phyloP scores from a whole-genome alignment of 768 basidiomycete genomes.

The Crucibulum laeve region DNA sequence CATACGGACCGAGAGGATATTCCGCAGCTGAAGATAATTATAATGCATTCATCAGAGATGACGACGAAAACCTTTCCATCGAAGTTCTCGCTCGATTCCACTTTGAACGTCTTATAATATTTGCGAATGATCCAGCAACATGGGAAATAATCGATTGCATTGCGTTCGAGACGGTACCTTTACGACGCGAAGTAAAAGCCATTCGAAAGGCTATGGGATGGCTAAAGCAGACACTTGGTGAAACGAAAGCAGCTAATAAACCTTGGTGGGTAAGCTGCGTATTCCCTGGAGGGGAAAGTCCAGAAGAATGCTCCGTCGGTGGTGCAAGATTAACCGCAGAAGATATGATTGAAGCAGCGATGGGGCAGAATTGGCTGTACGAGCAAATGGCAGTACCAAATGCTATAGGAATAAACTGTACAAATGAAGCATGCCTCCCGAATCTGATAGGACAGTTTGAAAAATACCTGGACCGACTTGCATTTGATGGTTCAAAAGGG shows the following conservation, averaged over 20 bases:
- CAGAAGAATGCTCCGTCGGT: conserved; percentile 27
- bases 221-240: conserved; percentile 21
- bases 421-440: conserved; percentile 39
- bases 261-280: conserved; percentile 76
- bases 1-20: conserved; percentile 58
- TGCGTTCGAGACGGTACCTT: conserved; percentile 78
- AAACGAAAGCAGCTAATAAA: conserved; percentile 32
- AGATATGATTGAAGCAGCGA: conserved; percentile 40
- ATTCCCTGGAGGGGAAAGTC: conserved; percentile 46
- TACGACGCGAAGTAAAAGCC: conserved; percentile 59
- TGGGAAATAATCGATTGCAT: conserved; percentile 61
- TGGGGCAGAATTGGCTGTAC: not conserved
- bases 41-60: conserved; percentile 35
- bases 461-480: no score
- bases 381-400: conserved; percentile 23
- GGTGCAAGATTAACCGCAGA: conserved; percentile 20
- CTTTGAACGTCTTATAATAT: conserved; percentile 51
- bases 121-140: conserved; percentile 37
- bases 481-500: no score
- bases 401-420: conserved; percentile 77
- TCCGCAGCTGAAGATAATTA: conserved; percentile 25
- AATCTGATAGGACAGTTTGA: conserved; percentile 29
- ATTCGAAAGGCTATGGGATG: conserved; percentile 55
- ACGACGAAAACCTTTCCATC: conserved; percentile 34
- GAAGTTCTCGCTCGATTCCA: conserved; percentile 60